A percentile compares a stretch with the other conserved stretches of the same genome.
Evolutionary conservation across 768 basidiomycete species (phyloP).

Genomic region (Amanita subjunquillea): DNA sequence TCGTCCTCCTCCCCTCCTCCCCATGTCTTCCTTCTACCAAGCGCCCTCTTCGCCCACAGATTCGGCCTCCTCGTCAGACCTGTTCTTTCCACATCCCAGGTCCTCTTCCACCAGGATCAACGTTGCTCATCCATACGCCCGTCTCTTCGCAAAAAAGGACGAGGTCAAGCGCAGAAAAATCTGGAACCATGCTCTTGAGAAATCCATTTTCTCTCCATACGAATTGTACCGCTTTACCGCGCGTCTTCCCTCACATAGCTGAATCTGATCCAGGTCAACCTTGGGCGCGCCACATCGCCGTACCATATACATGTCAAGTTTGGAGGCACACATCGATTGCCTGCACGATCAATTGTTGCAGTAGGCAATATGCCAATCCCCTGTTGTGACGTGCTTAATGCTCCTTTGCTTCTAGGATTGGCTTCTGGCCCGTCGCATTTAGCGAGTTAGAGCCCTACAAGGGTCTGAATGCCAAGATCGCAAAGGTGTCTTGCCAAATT

Average conservation of each 20-base stretch:
- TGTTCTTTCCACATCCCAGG: conserved; percentile 3
- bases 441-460: conserved; percentile 51
- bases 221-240: conserved; percentile 41
- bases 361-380: conserved; percentile 12
- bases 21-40: conserved; percentile 1
- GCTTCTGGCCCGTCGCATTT: conserved; percentile 45
- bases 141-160: conserved; percentile 54
- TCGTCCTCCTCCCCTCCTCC: conserved; percentile 3
- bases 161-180: conserved; percentile 60
- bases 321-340: conserved; percentile 63
- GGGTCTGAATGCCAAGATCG: conserved; percentile 68
- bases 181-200: conserved; percentile 73
- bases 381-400: background rate
- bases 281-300: conserved; percentile 61
- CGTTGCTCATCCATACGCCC: conserved; percentile 59
- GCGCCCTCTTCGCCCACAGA: conserved; percentile 7
- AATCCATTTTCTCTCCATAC: conserved; percentile 52
- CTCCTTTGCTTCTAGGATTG: conserved; percentile 19
- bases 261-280: conserved; percentile 34
- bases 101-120: conserved; percentile 1
- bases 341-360: conserved; percentile 49
- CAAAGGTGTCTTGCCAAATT: conserved; percentile 37
- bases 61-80: conserved; percentile 5
- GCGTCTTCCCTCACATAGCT: background rate
- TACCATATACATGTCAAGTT: conserved; percentile 59